These are phyloP conservation scores for Cyberlindnera subsufficiens DNA, from an alignment of 805 yeast genomes.

Conservation along the genomic window DNA sequence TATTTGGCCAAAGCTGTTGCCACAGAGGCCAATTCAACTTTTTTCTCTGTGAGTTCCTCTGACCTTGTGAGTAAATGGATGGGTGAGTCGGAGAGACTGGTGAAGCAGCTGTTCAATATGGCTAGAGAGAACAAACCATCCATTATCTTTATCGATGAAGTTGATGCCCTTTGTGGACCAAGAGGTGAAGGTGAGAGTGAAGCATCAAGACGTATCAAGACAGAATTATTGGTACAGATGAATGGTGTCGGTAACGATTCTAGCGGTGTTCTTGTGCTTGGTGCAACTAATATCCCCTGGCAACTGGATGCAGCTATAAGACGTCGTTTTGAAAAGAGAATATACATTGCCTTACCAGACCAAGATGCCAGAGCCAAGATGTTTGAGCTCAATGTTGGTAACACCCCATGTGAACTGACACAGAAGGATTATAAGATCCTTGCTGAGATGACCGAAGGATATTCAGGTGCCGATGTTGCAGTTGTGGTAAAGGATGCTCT, in stretches of 20 bases:
- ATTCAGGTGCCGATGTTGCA: conserved; percentile 95
- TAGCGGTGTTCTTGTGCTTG: conserved; percentile 85
- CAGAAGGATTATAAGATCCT: conserved; percentile 69
- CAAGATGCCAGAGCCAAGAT: conserved; percentile 85
- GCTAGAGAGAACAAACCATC: conserved; percentile 96
- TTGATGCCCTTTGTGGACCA: conserved; percentile 96
- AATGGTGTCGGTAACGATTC: conserved; percentile 98
- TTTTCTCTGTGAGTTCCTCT: conserved; percentile 92
- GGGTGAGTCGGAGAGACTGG: conserved; percentile 97
- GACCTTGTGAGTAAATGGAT: conserved; percentile 98
- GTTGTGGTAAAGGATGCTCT: conserved; percentile 95
- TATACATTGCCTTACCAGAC: conserved; percentile 93
- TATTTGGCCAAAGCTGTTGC: conserved; percentile 97
- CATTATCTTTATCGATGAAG: conserved; percentile 95
- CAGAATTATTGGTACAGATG: conserved; percentile 95
- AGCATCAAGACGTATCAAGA: conserved; percentile 92
- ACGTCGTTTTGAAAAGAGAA: conserved; percentile 92
- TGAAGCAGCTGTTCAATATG: conserved; percentile 90
- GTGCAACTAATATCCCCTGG: conserved; percentile 99
- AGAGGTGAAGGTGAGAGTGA: conserved; percentile 98
- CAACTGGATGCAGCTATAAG: conserved; percentile 96
- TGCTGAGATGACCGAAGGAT: conserved; percentile 94
- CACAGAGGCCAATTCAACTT: conserved; percentile 95
- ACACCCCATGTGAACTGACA: conserved; percentile 75
- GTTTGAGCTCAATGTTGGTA: conserved; percentile 92